Base-by-base conservation (phyloP, 1,139 yeast species). In the Hyphopichia fennica region DNA sequence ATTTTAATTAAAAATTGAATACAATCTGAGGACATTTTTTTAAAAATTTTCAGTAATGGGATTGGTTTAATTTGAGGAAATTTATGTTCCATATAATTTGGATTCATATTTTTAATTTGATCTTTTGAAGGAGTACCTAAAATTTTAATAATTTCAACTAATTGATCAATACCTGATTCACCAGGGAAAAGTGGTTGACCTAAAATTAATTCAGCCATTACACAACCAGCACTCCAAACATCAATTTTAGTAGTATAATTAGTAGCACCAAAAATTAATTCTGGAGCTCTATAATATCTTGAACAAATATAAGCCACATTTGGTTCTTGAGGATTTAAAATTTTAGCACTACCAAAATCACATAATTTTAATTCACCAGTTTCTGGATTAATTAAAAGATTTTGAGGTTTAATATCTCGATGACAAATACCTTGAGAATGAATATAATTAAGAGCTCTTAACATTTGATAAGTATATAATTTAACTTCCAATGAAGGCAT, bases 151-250 rank as follows among this genome's bases (percentile, higher is more conserved):
- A 93, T 93, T 65, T 93, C 99, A 20, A 93, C 99, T 58, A 93
- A 77, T 65, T 93, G 99, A 65, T 93, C 99, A 48, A 93, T 91
- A 38, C 99, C 98, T 45, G 93, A 84, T 63, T 93, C 98, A 40
- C 99, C 99, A 9, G 99, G 99, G 69, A 93, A 93, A 50, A 93
- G 73, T 5, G 99, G 99, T 62, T 90, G 97, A 9, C 99, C 98
- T 44, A 93, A 77, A 53, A 91, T 81, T 57, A 93, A 72, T 67
- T 93, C 99, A 4, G 98, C 98, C 89, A 93, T 90, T 31, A 93
- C 99, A 69, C 99, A 93, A 17, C 96, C 97, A 11, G 96, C 91
- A 16, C 96, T 88, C 99, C 99, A 93, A 43, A 93, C 83, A 63
- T 93, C 99, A 53, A 93, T 93, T 65, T 91, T 91, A 34, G 97